These are phyloP conservation scores for Geotrichum histeridarum DNA, from an alignment of 1,139 yeast species.

Conservation along the genomic window DNA sequence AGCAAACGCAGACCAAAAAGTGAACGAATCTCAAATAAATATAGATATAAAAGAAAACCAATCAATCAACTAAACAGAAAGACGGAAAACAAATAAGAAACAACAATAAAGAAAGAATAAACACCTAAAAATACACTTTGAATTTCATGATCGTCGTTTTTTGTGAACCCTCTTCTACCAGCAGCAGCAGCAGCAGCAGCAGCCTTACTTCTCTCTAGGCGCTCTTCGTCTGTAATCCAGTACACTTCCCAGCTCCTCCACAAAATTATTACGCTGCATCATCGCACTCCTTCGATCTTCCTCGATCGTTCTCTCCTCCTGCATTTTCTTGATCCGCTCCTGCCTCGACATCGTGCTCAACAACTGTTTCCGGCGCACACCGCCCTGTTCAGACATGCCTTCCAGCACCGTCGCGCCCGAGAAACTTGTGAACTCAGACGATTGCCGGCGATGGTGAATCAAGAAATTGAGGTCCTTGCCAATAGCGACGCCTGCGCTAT, in stretches of 20 bases:
- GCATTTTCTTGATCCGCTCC: slow-evolving; percentile 24
- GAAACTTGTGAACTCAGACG: slow-evolving; percentile 10
- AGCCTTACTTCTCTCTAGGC: no score
- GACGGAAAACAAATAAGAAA: no score
- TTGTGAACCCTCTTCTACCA: no score
- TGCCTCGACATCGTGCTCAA: background rate
- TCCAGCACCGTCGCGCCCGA: slow-evolving; percentile 14
- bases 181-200: no score
- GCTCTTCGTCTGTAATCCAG: slow-evolving; percentile 16
- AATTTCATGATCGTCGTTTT: no score
- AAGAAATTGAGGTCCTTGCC: background rate
- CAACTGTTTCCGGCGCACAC: background rate
- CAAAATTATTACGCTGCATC: slow-evolving; percentile 25
- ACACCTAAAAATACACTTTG: no score
- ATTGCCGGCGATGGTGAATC: slow-evolving; percentile 15
- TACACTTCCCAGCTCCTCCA: slow-evolving; percentile 29
- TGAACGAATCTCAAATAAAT: no score
- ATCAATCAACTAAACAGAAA: no score
- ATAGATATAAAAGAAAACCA: no score
- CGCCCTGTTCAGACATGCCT: background rate
- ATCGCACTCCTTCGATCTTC: slow-evolving; percentile 17
- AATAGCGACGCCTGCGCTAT: no score
- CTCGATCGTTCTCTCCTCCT: slow-evolving; percentile 24
- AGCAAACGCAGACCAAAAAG: no score
- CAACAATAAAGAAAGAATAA: no score